Conservation (phyloP, 805 yeast species). For the Naumovozyma dairenensis region DNA sequence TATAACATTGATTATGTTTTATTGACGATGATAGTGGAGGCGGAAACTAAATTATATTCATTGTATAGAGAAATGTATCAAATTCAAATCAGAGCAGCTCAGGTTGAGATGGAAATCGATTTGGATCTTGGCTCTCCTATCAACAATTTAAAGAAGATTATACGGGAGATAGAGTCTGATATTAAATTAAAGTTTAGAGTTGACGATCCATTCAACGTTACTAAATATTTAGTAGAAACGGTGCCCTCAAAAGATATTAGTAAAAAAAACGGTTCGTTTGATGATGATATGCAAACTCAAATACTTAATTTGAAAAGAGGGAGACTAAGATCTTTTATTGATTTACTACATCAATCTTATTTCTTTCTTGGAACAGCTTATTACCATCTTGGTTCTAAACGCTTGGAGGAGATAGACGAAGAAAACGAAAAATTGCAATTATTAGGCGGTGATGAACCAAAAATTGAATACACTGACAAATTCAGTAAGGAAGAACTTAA, state of each 20-base stretch:
- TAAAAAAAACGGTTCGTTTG: not conserved
- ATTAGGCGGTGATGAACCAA: not conserved
- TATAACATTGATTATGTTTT: slow-evolving; percentile 54
- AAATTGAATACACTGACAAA: slow-evolving; percentile 13
- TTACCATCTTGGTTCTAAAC: slow-evolving; percentile 23
- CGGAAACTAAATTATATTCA: slow-evolving; percentile 39
- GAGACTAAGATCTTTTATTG: slow-evolving; percentile 25
- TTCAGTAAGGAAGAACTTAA: slow-evolving; percentile 23
- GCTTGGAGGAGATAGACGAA: slow-evolving; percentile 20
- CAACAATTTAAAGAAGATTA: slow-evolving; percentile 38
- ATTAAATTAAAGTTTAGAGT: slow-evolving; percentile 17
- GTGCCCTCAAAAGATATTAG: too few relatives aligned
- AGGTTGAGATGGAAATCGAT: slow-evolving; percentile 44
- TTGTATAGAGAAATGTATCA: slow-evolving; percentile 41
- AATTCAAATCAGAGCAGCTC: slow-evolving; percentile 52
- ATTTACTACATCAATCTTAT: slow-evolving; percentile 62
- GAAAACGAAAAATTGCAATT: slow-evolving; percentile 20
- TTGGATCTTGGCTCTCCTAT: too few relatives aligned
- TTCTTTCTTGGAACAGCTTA: slow-evolving; percentile 54
- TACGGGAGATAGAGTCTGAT: slow-evolving; percentile 25
- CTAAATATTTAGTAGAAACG: too few relatives aligned
- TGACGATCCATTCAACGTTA: slow-evolving; percentile 10
- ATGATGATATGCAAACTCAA: not conserved
- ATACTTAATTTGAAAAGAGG: too few relatives aligned
- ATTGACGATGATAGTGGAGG: slow-evolving; percentile 48